Percentiles rank a stretch among this genome's conserved stretches.
phyloP scores from a whole-genome alignment of 345 rosid species.

The Citrus mangshanensis region DNA sequence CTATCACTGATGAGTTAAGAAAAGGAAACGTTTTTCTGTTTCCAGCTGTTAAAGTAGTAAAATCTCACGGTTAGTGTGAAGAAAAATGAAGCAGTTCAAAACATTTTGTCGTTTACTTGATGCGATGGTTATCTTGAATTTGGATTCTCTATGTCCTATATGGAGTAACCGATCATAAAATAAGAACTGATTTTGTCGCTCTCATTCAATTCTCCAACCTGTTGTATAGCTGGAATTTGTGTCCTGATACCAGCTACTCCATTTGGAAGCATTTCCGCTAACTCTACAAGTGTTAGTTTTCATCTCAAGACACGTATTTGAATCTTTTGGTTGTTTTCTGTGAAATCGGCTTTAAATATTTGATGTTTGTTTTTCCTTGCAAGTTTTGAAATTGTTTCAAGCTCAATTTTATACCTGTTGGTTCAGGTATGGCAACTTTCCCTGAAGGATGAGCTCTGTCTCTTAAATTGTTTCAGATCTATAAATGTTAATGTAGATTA shows the following conservation, averaged over 20 bases:
- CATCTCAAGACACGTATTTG: background rate
- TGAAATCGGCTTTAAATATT: constrained; percentile 7
- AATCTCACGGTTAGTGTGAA: background rate
- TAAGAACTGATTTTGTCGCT: constrained; percentile 3
- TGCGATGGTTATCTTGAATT: background rate
- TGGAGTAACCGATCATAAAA: background rate
- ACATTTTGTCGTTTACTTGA: constrained; percentile 9
- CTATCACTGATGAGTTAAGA: background rate
- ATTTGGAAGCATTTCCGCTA: constrained; percentile 10
- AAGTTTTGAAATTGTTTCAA: constrained; percentile 1
- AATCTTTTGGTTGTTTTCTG: background rate
- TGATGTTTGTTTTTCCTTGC: background rate
- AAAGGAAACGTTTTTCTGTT: background rate
- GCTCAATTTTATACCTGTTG: background rate
- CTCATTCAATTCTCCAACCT: constrained; percentile 12
- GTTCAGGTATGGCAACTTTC: background rate
- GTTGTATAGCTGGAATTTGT: constrained; percentile 25
- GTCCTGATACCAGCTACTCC: constrained; percentile 16
- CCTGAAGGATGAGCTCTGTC: background rate
- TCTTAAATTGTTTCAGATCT: constrained; percentile 4
- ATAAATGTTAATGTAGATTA: background rate
- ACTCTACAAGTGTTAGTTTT: constrained; percentile 4
- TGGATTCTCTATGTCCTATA: constrained; percentile 2
- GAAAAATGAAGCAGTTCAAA: constrained; percentile 1
- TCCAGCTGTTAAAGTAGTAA: background rate